A percentile compares a stretch with the other conserved stretches of the same genome.
phyloP scores from a whole-genome alignment of 2,329 filamentous ascomycete genomes.

The Diaporthe sp. region DNA sequence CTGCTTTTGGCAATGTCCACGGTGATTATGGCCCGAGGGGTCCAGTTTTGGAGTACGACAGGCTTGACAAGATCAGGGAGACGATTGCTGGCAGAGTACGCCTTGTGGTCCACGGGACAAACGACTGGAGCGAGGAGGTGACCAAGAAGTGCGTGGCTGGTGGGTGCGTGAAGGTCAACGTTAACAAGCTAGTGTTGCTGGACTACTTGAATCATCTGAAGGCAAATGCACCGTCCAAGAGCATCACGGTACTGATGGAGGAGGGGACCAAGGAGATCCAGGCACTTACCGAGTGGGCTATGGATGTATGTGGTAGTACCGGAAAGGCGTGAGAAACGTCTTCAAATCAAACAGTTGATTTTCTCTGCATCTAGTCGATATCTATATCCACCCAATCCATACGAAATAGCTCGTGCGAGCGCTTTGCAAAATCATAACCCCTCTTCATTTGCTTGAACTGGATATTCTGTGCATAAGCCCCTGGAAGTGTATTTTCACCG shows the following conservation, averaged over 20 bases:
- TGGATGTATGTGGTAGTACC: conserved; percentile 37
- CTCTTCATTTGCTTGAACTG: background rate
- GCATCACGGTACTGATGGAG: conserved; percentile 34
- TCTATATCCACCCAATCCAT: too few species aligned
- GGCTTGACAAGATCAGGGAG: conserved; percentile 39
- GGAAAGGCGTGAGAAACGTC: conserved; percentile 20
- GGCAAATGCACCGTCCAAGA: conserved; percentile 29
- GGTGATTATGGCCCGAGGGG: conserved; percentile 63
- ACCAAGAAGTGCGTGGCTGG: conserved; percentile 33
- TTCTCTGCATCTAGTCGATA: background rate
- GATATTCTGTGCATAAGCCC: background rate
- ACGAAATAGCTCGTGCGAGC: background rate
- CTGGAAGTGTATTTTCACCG: background rate
- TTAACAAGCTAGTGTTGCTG: conserved; percentile 39
- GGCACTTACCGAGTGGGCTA: conserved; percentile 37
- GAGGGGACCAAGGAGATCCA: conserved; percentile 39
- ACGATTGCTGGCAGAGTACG: conserved; percentile 27
- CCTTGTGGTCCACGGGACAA: conserved; percentile 32
- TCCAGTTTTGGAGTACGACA: conserved; percentile 41
- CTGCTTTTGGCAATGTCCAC: conserved; percentile 78
- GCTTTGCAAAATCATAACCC: background rate
- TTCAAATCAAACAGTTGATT: background rate
- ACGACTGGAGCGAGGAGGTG: conserved; percentile 30
- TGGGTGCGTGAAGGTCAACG: conserved; percentile 33
- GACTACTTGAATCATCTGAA: conserved; percentile 38